Conservation (phyloP, 257 asterid genomes). For the Solanum paucissectum region DNA sequence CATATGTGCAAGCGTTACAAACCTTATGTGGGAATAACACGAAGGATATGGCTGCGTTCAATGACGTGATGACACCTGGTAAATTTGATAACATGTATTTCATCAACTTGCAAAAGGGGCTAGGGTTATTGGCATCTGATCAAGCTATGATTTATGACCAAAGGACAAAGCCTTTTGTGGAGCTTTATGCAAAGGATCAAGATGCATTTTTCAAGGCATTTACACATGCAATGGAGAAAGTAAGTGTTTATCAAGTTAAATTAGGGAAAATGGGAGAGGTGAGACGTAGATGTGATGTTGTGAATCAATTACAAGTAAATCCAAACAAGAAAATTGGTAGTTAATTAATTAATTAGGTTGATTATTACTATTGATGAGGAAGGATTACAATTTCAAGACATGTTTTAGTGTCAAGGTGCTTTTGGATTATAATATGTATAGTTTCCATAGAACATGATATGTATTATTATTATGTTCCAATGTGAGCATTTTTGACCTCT, state of each 20-base stretch:
- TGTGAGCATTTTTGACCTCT: not conserved
- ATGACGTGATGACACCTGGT: slow-evolving; percentile 76
- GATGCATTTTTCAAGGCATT: slow-evolving; percentile 48
- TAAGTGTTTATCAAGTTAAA: slow-evolving; percentile 27
- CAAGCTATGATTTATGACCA: slow-evolving; percentile 42
- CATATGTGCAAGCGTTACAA: slow-evolving; percentile 29
- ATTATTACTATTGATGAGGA: not conserved
- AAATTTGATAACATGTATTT: slow-evolving; percentile 69
- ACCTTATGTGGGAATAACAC: slow-evolving; percentile 41
- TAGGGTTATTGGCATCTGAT: slow-evolving; percentile 58
- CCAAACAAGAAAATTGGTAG: not conserved
- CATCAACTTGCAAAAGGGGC: slow-evolving; percentile 36
- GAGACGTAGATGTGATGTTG: slow-evolving; percentile 65
- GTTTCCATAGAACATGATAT: not conserved
- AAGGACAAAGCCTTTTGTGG: slow-evolving; percentile 62
- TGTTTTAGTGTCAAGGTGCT: not conserved
- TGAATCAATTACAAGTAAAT: slow-evolving; percentile 18
- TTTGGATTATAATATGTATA: not conserved
- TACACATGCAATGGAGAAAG: slow-evolving; percentile 52
- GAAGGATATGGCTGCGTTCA: slow-evolving; percentile 52
- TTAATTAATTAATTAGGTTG: not conserved
- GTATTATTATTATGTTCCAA: not conserved
- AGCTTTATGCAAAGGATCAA: slow-evolving; percentile 54
- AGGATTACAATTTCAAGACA: not conserved
- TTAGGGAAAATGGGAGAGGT: slow-evolving; percentile 70